Evolutionary conservation across 352 stramenopile genomes (phyloP).

Genomic region (Pythium aquatile): DNA sequence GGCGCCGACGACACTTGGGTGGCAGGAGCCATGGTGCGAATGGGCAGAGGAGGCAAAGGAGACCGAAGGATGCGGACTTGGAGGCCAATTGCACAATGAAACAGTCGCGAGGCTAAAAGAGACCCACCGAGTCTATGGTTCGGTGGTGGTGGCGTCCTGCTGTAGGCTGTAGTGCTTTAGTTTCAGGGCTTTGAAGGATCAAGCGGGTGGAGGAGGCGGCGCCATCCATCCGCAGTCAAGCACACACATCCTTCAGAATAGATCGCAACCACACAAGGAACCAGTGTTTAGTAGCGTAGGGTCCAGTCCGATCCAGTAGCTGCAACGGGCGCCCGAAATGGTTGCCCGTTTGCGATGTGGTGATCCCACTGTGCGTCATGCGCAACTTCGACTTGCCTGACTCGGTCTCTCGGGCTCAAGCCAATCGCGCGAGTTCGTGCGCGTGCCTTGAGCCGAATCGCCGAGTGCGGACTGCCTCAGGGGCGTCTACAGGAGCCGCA

Average conservation of each 20-base stretch:
- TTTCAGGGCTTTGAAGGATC: not conserved
- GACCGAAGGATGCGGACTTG: not conserved
- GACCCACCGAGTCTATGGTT: not conserved
- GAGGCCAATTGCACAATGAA: slow-evolving; percentile 4
- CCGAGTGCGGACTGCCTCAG: not conserved
- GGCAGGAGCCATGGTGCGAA: not conserved
- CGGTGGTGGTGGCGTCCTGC: too few species aligned
- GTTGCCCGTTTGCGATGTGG: not conserved
- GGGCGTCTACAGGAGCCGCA: slow-evolving; percentile 7
- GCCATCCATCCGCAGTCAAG: not conserved
- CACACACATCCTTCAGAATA: not conserved
- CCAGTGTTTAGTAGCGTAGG: not conserved
- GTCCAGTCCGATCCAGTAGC: too few species aligned
- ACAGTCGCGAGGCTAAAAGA: not conserved
- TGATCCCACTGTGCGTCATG: not conserved
- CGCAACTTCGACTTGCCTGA: not conserved
- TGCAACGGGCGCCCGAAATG: too few species aligned
- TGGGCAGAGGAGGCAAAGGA: not conserved
- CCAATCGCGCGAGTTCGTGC: not conserved
- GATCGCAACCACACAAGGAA: not conserved
- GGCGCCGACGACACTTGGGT: not conserved
- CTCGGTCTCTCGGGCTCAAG: not conserved
- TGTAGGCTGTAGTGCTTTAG: not conserved
- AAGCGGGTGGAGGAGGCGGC: slow-evolving; percentile 1
- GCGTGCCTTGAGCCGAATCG: slow-evolving; percentile 16